phyloP scores from a whole-genome alignment of 2,329 filamentous ascomycete genomes.

The Nemania sp. region DNA sequence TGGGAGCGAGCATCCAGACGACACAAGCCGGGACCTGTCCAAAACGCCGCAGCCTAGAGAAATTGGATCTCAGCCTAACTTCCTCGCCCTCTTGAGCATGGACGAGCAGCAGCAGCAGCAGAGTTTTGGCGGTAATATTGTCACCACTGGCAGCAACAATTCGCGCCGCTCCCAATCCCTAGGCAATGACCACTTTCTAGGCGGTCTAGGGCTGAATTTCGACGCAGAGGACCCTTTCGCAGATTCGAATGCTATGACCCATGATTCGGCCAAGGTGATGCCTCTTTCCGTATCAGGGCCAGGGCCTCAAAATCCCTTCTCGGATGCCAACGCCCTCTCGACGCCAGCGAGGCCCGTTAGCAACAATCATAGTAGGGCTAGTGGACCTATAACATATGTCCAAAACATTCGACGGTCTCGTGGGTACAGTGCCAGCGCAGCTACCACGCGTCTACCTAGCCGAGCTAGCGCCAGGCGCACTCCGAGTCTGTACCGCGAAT shows the following conservation, averaged over 20 bases:
- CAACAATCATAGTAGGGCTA: constrained; percentile 29
- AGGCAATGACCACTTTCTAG: constrained; percentile 46
- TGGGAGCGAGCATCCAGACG: constrained; percentile 31
- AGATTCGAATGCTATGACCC: constrained; percentile 48
- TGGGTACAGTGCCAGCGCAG: constrained; percentile 46
- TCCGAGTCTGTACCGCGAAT: constrained; percentile 50
- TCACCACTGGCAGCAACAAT: constrained; percentile 30
- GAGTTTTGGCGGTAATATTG: constrained; percentile 30
- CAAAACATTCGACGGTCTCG: constrained; percentile 54
- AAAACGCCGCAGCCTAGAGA: constrained; percentile 31
- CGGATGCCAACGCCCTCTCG: constrained; percentile 51
- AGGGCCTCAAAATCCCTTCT: constrained; percentile 50
- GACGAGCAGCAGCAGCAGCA: constrained; percentile 45
- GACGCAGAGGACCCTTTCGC: constrained; percentile 50
- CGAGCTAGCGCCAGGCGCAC: constrained; percentile 33
- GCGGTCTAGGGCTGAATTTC: constrained; percentile 45
- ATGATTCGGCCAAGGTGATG: constrained; percentile 45
- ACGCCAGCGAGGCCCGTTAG: constrained; percentile 30
- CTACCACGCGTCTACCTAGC: constrained; percentile 32
- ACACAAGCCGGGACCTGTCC: constrained; percentile 34
- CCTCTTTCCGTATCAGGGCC: constrained; percentile 41
- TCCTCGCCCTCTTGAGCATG: constrained; percentile 49
- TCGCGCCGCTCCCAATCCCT: constrained; percentile 39
- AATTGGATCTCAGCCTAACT: constrained; percentile 45
- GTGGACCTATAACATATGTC: constrained; percentile 46